These are phyloP conservation scores for Arthrobotrys megalospora DNA, from an alignment of 2,329 filamentous ascomycete species.

Conservation along the genomic window DNA sequence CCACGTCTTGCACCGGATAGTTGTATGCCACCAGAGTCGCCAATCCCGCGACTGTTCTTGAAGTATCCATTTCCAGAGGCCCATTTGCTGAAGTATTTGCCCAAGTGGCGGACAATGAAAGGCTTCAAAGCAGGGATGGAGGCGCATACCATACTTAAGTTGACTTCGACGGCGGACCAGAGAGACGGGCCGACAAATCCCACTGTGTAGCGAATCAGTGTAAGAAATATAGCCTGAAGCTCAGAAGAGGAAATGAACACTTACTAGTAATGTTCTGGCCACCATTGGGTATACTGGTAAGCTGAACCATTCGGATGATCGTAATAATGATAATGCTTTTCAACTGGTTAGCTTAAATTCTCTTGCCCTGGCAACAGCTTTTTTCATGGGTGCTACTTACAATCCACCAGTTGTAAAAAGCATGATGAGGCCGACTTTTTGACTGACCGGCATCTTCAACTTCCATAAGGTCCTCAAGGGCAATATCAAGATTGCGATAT, in stretches of 20 bases:
- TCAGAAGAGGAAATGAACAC: not conserved
- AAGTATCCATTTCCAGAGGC: conserved; percentile 36
- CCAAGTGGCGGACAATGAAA: conserved; percentile 50
- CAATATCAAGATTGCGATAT: conserved; percentile 65
- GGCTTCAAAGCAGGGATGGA: conserved; percentile 59
- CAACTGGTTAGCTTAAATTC: not conserved
- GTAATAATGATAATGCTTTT: conserved; percentile 55
- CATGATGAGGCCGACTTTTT: conserved; percentile 69
- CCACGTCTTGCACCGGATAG: conserved; percentile 24
- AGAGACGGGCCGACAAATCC: conserved; percentile 49
- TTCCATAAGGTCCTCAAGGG: conserved; percentile 70
- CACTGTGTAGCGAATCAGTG: conserved; percentile 2
- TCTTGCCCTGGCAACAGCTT: not conserved
- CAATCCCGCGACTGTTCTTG: conserved; percentile 26
- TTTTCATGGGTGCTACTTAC: conserved; percentile 36
- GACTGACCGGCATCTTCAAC: conserved; percentile 70
- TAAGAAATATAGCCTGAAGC: not conserved
- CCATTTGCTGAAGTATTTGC: conserved; percentile 58
- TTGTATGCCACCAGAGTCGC: conserved; percentile 28
- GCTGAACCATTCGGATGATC: conserved; percentile 53
- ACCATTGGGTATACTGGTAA: conserved; percentile 52
- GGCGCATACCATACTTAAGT: conserved; percentile 58
- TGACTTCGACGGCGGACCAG: conserved; percentile 55
- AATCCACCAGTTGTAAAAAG: conserved; percentile 68
- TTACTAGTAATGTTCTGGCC: conserved; percentile 58